These are phyloP conservation scores for Pyrenula massariospora DNA, from an alignment of 495 filamentous ascomycete species.

Conservation along the genomic window DNA sequence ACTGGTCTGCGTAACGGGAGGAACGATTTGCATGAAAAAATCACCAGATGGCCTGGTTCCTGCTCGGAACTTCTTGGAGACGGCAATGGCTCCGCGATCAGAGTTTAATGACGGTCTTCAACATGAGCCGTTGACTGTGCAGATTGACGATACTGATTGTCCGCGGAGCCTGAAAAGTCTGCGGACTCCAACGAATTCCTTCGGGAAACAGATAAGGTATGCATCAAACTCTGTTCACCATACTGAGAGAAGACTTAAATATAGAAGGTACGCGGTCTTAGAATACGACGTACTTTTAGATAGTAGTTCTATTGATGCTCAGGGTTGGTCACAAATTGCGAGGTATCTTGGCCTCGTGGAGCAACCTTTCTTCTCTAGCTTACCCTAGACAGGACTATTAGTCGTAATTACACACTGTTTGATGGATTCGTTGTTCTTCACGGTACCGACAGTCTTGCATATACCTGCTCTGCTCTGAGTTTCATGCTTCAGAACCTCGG, in stretches of 20 bases:
- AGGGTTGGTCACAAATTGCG: conserved; percentile 85
- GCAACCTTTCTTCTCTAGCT: too few relatives aligned
- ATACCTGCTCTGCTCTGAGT: conserved; percentile 82
- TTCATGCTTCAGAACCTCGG: conserved; percentile 92
- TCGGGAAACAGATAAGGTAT: conserved; percentile 62
- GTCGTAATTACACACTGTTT: conserved; percentile 76
- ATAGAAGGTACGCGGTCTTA: conserved; percentile 53
- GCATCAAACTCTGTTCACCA: background rate
- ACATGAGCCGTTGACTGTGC: conserved; percentile 40
- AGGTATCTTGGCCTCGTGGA: conserved; percentile 35
- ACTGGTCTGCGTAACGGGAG: conserved; percentile 86
- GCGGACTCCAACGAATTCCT: conserved; percentile 70
- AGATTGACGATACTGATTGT: conserved; percentile 31
- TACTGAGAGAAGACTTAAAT: background rate
- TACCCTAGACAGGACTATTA: conserved; percentile 24
- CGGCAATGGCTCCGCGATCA: conserved; percentile 70
- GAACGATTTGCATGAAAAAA: conserved; percentile 89
- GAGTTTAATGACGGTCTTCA: conserved; percentile 79
- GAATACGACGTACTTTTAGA: conserved; percentile 86
- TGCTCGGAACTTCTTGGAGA: conserved; percentile 70
- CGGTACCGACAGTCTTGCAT: conserved; percentile 87
- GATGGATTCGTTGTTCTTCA: conserved; percentile 96
- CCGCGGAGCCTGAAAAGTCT: conserved; percentile 43
- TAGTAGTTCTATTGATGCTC: conserved; percentile 81
- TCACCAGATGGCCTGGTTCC: conserved; percentile 56